Evolutionary conservation across 2,329 filamentous ascomycete species (phyloP).

Genomic region (Chalaropsis thielavioides): DNA sequence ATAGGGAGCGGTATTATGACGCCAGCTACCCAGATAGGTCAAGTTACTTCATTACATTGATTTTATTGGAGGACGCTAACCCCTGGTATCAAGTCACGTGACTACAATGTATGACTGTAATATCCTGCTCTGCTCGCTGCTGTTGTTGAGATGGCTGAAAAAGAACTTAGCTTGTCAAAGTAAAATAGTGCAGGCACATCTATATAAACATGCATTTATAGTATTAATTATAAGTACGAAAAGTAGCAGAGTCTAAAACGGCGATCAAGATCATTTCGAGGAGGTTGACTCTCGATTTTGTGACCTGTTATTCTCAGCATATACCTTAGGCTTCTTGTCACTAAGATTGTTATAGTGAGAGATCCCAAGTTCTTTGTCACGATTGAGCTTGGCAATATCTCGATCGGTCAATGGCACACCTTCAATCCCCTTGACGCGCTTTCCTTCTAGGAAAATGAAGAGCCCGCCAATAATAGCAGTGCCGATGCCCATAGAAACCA

Average conservation of each 20-base stretch:
- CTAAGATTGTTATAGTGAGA: conserved; percentile 44
- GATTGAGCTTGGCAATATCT: conserved; percentile 36
- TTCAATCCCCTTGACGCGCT: conserved; percentile 55
- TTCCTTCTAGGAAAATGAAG: conserved; percentile 57
- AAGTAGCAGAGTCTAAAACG: background rate
- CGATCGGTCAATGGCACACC: conserved; percentile 49
- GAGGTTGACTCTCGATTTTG: background rate
- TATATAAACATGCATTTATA: background rate
- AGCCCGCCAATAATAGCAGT: conserved; percentile 52
- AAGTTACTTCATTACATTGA: background rate
- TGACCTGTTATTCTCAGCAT: conserved; percentile 24
- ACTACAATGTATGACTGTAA: background rate
- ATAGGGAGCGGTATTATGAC: background rate
- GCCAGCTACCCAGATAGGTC: background rate
- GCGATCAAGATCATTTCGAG: background rate
- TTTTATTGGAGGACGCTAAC: background rate
- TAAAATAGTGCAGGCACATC: background rate
- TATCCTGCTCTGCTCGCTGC: no score
- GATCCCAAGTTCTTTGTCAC: conserved; percentile 41
- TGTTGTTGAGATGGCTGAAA: no score
- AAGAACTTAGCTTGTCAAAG: no score
- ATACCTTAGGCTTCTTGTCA: conserved; percentile 35
- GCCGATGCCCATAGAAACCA: conserved; percentile 57
- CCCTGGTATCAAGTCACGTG: background rate
- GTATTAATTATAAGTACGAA: background rate